A percentile compares a stretch with the other conserved stretches of the same genome.
phyloP scores from a whole-genome alignment of 2,329 filamentous ascomycete genomes.

The Didymosphaeria variabile region DNA sequence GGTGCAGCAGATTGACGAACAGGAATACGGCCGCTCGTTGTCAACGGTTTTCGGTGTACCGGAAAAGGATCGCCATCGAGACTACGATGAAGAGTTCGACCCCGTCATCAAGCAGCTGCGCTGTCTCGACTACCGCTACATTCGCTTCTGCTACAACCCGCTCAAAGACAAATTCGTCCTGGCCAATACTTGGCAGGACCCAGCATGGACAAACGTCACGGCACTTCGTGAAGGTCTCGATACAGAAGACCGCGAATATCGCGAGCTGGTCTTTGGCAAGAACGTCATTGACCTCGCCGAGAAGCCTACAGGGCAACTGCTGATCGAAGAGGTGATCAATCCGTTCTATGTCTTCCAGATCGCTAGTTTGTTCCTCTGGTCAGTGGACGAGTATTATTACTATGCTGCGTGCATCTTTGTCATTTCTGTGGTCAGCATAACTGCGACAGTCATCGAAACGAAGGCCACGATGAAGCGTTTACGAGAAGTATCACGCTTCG shows the following conservation, averaged over 20 bases:
- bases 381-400: constrained; percentile 95
- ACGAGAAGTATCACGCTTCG: constrained; percentile 90
- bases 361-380: constrained; percentile 93
- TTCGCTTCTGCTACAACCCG: constrained; percentile 91
- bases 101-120: constrained; percentile 79
- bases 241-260: constrained; percentile 83
- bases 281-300: constrained; percentile 95
- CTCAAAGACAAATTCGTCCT: constrained; percentile 87
- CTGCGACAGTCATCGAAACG: constrained; percentile 88
- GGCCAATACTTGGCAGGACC: constrained; percentile 93
- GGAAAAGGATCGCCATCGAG: constrained; percentile 71
- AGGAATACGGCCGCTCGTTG: constrained; percentile 68
- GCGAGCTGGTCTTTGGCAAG: constrained; percentile 85
- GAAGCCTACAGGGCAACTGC: constrained; percentile 81
- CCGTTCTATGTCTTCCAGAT: constrained; percentile 99
- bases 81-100: constrained; percentile 76
- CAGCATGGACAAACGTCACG: constrained; percentile 81
- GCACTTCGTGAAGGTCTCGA: constrained; percentile 82
- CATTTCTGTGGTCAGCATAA: constrained; percentile 93
- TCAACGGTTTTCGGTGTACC: constrained; percentile 74
- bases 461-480: constrained; percentile 90
- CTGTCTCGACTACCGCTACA: constrained; percentile 90
- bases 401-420: constrained; percentile 94
- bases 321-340: constrained; percentile 95
- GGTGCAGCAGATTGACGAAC: constrained; percentile 72